Conservation (phyloP, 208 protist species). For the Crithidia brevicula region DNA sequence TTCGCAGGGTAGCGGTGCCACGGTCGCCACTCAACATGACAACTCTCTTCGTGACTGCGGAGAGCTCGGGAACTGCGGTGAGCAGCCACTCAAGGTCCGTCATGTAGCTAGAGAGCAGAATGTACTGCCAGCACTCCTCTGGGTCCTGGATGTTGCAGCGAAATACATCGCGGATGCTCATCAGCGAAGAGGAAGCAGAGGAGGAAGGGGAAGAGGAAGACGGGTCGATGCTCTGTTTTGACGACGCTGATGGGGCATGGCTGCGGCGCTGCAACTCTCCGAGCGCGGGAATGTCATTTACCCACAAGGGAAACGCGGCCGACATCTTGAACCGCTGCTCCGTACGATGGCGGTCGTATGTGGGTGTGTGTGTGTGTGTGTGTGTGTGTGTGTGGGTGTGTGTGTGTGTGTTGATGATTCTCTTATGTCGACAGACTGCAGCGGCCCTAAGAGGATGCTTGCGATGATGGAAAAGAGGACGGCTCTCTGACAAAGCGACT, state of each 20-base stretch:
- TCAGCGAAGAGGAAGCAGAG: neutral
- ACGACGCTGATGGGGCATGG: too few species aligned
- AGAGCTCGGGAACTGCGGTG: constrained; percentile 40
- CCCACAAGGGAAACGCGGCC: constrained; percentile 52
- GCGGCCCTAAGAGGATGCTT: too few species aligned
- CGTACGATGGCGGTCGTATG: too few species aligned
- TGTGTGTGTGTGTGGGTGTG: too few species aligned
- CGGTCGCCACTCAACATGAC: constrained; percentile 69
- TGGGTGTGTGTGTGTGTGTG: too few species aligned
- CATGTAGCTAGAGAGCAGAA: constrained; percentile 73
- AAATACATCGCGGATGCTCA: constrained; percentile 55
- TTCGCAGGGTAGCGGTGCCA: constrained; percentile 39
- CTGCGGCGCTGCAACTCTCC: neutral
- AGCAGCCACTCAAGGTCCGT: constrained; percentile 78
- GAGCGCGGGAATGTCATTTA: constrained; percentile 46
- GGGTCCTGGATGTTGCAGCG: constrained; percentile 40
- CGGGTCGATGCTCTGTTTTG: too few species aligned
- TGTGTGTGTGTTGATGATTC: too few species aligned
- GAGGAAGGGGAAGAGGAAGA: neutral
- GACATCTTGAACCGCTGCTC: neutral
- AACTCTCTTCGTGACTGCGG: constrained; percentile 27
- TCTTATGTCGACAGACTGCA: too few species aligned
- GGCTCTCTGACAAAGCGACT: too few species aligned
- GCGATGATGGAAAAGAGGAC: too few species aligned
- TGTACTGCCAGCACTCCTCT: constrained; percentile 55